These are phyloP conservation scores for Madurella fahalii DNA, from an alignment of 2,329 filamentous ascomycete genomes.

Conservation along the genomic window DNA sequence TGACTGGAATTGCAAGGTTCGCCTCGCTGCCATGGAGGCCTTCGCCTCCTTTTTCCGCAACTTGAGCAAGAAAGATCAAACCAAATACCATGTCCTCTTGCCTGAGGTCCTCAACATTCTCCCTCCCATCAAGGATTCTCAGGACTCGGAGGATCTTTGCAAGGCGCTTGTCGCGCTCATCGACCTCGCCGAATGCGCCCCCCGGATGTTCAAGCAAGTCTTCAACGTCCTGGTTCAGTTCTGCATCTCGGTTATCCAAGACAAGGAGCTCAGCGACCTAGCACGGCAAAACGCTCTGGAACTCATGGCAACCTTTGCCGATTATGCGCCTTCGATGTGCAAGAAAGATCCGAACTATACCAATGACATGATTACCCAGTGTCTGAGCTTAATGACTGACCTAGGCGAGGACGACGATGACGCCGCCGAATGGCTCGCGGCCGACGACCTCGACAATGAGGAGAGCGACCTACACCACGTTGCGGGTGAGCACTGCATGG, in stretches of 20 bases:
- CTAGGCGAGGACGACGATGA: constrained; percentile 93
- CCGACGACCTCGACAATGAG: constrained; percentile 91
- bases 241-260: constrained; percentile 87
- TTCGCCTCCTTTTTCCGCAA: constrained; percentile 95
- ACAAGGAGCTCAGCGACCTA: constrained; percentile 88
- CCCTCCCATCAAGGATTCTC: constrained; percentile 85
- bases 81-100: constrained; percentile 82
- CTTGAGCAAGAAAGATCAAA: constrained; percentile 79
- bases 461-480: constrained; percentile 98
- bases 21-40: constrained; percentile 90
- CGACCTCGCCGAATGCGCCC: constrained; percentile 87
- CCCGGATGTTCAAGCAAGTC: constrained; percentile 95
- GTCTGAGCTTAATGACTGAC: constrained; percentile 96
- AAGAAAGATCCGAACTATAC: constrained; percentile 91
- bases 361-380: constrained; percentile 96
- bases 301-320: constrained; percentile 96
- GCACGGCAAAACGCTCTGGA: constrained; percentile 93
- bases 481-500: constrained; percentile 97
- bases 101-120: constrained; percentile 92
- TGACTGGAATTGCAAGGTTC: constrained; percentile 55
- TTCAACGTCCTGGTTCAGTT: constrained; percentile 92
- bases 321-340: constrained; percentile 91
- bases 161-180: constrained; percentile 88
- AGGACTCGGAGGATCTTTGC: constrained; percentile 86
- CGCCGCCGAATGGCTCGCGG: constrained; percentile 85